phyloP scores from a whole-genome alignment of 768 basidiomycete species.

The Termitomyces bulborhizus region DNA sequence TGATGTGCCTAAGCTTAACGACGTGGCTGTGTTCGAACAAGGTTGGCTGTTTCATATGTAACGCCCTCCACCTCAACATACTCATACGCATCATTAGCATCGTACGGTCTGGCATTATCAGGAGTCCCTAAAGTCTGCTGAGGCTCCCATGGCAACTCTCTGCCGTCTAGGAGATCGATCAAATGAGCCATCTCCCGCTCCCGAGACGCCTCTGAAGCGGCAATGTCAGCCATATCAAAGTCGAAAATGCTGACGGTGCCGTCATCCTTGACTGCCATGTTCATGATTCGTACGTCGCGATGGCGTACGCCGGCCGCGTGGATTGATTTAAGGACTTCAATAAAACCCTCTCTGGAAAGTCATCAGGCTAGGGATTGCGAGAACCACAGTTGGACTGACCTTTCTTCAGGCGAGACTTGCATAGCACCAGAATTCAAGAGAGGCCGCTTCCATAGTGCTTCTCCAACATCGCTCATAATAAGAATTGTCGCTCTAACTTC shows the following conservation, averaged over 20 bases:
- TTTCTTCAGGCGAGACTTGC: neutral
- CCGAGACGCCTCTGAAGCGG: slow-evolving; percentile 3
- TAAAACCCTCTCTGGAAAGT: slow-evolving; percentile 11
- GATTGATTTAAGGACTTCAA: slow-evolving; percentile 13
- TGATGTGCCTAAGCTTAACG: neutral
- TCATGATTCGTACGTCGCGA: slow-evolving; percentile 18
- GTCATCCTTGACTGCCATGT: slow-evolving; percentile 16
- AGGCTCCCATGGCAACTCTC: neutral
- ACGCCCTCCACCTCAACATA: neutral
- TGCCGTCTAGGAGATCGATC: slow-evolving; percentile 3
- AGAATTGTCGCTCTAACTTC: slow-evolving; percentile 8
- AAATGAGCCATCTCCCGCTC: slow-evolving; percentile 9
- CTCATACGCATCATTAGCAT: neutral
- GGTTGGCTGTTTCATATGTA: neutral
- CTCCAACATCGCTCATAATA: slow-evolving; percentile 14
- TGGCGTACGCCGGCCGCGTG: slow-evolving; percentile 20
- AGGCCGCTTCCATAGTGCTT: slow-evolving; percentile 1
- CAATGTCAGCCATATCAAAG: slow-evolving; percentile 17
- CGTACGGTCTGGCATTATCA: neutral
- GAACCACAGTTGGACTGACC: neutral
- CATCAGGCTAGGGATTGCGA: neutral
- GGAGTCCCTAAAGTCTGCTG: slow-evolving; percentile 1
- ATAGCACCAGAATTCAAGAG: neutral
- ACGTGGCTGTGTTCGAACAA: neutral
- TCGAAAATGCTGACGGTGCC: slow-evolving; percentile 19